Conservation (phyloP, 257 asterid species). For the Lavandula angustifolia region DNA sequence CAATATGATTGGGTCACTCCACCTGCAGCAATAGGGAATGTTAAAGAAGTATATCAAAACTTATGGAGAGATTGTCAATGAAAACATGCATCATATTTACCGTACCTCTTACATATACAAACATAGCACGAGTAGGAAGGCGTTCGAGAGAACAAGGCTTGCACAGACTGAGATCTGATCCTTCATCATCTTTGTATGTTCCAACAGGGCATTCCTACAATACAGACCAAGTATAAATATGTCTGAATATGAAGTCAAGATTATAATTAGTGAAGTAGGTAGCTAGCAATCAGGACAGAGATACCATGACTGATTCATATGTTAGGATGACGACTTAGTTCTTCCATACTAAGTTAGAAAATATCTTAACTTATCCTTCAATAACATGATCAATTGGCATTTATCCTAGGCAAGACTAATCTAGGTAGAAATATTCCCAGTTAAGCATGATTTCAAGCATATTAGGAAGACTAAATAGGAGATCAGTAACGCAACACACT, state of each 20-base stretch:
- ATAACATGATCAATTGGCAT: slow-evolving; percentile 18
- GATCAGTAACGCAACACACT: slow-evolving; percentile 7
- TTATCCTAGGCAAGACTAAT: slow-evolving; percentile 22
- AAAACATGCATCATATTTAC: slow-evolving; percentile 26
- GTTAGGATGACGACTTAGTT: slow-evolving; percentile 7
- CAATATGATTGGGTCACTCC: slow-evolving; percentile 80
- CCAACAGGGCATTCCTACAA: slow-evolving; percentile 89
- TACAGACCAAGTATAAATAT: slow-evolving; percentile 25
- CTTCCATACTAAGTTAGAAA: slow-evolving; percentile 4
- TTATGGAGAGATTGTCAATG: neutral
- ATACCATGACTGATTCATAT: neutral
- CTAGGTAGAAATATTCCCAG: slow-evolving; percentile 13
- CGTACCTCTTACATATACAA: slow-evolving; percentile 81
- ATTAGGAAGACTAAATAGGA: slow-evolving; percentile 25
- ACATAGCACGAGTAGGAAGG: slow-evolving; percentile 87
- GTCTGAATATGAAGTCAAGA: slow-evolving; percentile 16
- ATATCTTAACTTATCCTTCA: slow-evolving; percentile 8
- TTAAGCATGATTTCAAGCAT: slow-evolving; percentile 28
- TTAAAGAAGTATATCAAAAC: slow-evolving; percentile 25
- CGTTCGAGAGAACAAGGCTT: slow-evolving; percentile 65
- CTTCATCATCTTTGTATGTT: slow-evolving; percentile 77
- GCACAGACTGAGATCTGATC: slow-evolving; percentile 81
- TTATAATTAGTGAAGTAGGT: slow-evolving; percentile 23
- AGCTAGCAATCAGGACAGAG: slow-evolving; percentile 17
- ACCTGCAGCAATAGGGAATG: slow-evolving; percentile 55